Conservation (phyloP, 768 basidiomycete species). For the Tephrocybe sp. region DNA sequence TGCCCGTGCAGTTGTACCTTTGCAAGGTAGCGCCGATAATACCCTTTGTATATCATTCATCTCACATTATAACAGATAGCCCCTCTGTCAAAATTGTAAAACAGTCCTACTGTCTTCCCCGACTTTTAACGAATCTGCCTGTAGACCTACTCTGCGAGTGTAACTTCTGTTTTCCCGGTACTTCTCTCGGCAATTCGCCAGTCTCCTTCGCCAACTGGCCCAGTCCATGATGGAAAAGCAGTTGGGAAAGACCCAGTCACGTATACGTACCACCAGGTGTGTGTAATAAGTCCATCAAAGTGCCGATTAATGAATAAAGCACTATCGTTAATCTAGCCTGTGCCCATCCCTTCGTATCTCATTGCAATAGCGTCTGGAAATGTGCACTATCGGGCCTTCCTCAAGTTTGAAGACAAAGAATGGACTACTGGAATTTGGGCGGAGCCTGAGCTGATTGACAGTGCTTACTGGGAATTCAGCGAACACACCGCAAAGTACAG, state of each 20-base stretch:
- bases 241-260: conserved; percentile 74
- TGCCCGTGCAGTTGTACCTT: conserved; percentile 71
- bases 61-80: conserved; percentile 48
- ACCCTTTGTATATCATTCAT: background rate
- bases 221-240: conserved; percentile 66
- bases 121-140: background rate
- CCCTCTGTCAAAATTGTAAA: conserved; percentile 79
- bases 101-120: conserved; percentile 16
- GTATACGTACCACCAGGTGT: conserved; percentile 76
- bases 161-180: conserved; percentile 76
- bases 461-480: conserved; percentile 82
- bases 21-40: conserved; percentile 54
- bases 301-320: background rate
- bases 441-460: conserved; percentile 77
- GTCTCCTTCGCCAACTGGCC: conserved; percentile 70
- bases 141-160: conserved; percentile 75
- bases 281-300: conserved; percentile 12
- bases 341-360: conserved; percentile 88
- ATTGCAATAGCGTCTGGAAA: conserved; percentile 89
- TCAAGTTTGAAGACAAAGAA: conserved; percentile 49
- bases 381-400: conserved; percentile 67
- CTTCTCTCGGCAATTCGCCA: conserved; percentile 80
- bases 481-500: conserved; percentile 74
- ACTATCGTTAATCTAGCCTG: conserved; percentile 42
- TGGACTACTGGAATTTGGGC: conserved; percentile 90